Conservation (phyloP, 2,329 filamentous ascomycete genomes). For the Pseudocercospora musae region DNA sequence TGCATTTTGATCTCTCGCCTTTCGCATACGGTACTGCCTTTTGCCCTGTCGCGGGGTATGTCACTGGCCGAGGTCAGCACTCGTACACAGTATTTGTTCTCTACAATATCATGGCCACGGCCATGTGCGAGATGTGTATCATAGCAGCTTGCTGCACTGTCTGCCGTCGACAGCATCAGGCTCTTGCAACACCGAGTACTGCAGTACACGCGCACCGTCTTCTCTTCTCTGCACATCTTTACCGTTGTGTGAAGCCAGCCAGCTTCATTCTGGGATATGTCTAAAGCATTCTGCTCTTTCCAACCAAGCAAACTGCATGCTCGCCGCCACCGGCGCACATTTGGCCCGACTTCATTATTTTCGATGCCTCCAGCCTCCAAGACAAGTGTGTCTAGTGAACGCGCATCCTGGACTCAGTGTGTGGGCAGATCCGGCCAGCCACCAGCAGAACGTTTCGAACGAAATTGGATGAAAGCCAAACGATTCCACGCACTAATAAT, state of each 20-base stretch:
- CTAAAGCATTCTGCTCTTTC: not conserved
- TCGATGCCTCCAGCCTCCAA: not conserved
- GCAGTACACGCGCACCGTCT: too few relatives aligned
- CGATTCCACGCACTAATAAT: not conserved
- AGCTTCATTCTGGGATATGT: too few relatives aligned
- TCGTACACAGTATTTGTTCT: not conserved
- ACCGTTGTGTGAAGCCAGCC: not conserved
- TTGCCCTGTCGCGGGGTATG: not conserved
- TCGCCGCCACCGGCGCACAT: not conserved
- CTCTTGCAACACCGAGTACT: too few relatives aligned
- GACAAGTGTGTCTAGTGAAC: not conserved
- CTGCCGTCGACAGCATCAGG: too few relatives aligned
- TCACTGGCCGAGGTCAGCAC: not conserved
- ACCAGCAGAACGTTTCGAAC: conserved; percentile 9
- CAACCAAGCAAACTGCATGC: not conserved
- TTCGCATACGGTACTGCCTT: not conserved
- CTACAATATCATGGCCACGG: not conserved
- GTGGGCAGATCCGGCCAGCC: not conserved
- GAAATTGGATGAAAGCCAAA: not conserved
- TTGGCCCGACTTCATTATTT: not conserved
- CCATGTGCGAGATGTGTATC: too few relatives aligned
- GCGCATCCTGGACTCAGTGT: not conserved
- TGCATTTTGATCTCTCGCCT: not conserved
- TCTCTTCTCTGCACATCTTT: not conserved
- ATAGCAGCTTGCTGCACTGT: too few relatives aligned